These are phyloP conservation scores for Rhypophila decipiens DNA, from an alignment of 495 filamentous ascomycete species.

Conservation along the genomic window DNA sequence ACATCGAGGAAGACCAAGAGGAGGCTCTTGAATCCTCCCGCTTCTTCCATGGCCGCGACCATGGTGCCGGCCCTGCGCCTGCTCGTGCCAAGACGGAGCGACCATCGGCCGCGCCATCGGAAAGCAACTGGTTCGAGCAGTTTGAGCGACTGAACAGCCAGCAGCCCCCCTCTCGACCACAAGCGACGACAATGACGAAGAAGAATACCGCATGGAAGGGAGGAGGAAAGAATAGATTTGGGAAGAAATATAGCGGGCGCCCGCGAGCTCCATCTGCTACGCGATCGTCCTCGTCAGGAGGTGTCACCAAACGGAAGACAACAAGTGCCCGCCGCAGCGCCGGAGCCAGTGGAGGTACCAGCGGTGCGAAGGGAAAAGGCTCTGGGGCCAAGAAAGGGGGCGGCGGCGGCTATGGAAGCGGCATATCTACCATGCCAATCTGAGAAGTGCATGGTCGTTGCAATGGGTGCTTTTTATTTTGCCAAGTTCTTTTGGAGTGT, in stretches of 20 bases:
- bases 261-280: slow-evolving; percentile 18
- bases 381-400: not conserved
- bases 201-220: slow-evolving; percentile 8
- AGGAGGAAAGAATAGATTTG: slow-evolving; percentile 6
- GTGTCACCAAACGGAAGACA: slow-evolving; percentile 26
- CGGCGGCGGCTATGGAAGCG: slow-evolving; percentile 7
- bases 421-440: slow-evolving; percentile 36
- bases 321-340: not conserved
- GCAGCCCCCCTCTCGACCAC: not conserved
- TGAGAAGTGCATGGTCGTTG: too few relatives aligned
- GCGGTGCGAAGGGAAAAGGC: not conserved
- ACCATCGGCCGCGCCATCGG: not conserved
- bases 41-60: not conserved
- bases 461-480: too few relatives aligned
- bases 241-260: slow-evolving; percentile 11
- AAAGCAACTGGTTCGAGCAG: not conserved
- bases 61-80: not conserved
- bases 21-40: slow-evolving; percentile 1
- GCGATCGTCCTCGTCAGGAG: slow-evolving; percentile 10
- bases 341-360: not conserved
- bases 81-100: not conserved
- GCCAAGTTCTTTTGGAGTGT: too few relatives aligned
- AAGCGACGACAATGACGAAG: not conserved
- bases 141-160: not conserved
- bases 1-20: slow-evolving; percentile 19